Evolutionary conservation across 257 asterid genomes (phyloP).

Genomic region (Marsdenia floribunda): DNA sequence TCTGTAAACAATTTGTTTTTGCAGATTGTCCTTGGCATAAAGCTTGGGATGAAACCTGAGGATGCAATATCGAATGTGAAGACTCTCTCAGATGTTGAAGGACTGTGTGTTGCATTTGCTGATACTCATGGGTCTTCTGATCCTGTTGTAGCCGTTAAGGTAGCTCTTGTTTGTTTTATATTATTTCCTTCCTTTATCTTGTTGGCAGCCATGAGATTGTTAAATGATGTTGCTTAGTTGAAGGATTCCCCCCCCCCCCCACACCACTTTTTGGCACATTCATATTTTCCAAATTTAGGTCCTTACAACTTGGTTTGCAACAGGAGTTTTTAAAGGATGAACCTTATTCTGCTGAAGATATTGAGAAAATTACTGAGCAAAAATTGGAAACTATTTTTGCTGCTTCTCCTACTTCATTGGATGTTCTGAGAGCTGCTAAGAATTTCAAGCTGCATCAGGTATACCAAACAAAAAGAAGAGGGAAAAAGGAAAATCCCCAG

Average conservation of each 20-base stretch:
- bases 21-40: conserved; percentile 78
- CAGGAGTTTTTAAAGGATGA: conserved; percentile 78
- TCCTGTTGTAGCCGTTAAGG: conserved; percentile 85
- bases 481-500: too few relatives aligned
- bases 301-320: conserved; percentile 11
- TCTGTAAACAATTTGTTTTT: conserved; percentile 12
- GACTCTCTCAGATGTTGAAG: conserved; percentile 94
- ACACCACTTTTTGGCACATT: neutral
- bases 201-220: neutral
- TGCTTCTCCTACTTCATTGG: conserved; percentile 73
- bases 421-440: conserved; percentile 74
- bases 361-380: conserved; percentile 57
- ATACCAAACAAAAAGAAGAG: neutral
- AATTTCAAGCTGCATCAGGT: conserved; percentile 88
- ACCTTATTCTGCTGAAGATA: conserved; percentile 62
- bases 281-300: neutral
- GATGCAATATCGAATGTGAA: conserved; percentile 64
- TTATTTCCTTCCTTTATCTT: neutral
- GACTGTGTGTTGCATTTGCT: conserved; percentile 67
- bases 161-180: conserved; percentile 14
- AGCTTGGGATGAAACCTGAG: conserved; percentile 71
- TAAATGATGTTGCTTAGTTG: neutral
- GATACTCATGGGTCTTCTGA: conserved; percentile 64
- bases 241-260: neutral
- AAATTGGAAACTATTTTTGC: conserved; percentile 59